Evolutionary conservation across 495 filamentous ascomycete species (phyloP), one percentile per base, ranked within the genome.

Genomic region (Talaromyces adpressus): DNA sequence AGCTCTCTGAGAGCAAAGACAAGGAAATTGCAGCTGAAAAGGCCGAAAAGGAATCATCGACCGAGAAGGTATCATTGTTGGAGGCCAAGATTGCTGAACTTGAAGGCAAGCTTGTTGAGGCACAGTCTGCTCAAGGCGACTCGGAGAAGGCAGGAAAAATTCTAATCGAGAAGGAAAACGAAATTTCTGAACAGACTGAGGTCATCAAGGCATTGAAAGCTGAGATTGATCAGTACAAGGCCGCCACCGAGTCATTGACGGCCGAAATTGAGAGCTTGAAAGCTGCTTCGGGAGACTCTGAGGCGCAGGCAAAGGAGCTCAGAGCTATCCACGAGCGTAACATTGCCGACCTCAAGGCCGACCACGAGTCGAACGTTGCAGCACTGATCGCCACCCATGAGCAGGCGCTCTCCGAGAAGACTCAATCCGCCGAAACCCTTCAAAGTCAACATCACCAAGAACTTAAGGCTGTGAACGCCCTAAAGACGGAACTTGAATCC

Each of bases 11-110:
- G 25, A 66, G 75, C 36, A 82, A 80, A 64, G 70, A 79, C 29
- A 67, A 78, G 51, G 79, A 76, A 45, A 70, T 78, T 34, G 68
- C 67, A 11, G 75, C 73, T 18, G 74, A 78, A n/a, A 79, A 82
- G 62, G 73, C 73, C 16, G 74, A 78, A n/a, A 79, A 82, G 62
- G 73, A 77, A 20, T 66, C 74, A 51, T 71, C 75, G 4, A 72
- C 77, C 25, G 64, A 71, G 22, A 67, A 70, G 16, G 63, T 72
- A 39, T 64, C 68, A 1, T 62, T 61, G 9, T 67, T 78, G n/a
- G 69, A 79, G 62, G 72, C 73, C 57, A 75, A 80, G 62, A 67
- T 79, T 52, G 29, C 72, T 11, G 67, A 73, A 27, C 68, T 80
- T n/a, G 73, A 79, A 64, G 61, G 69, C n/a, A 72, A 78, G 63